Evolutionary conservation across 148 eudicot species (phyloP), one percentile per base, ranked within the genome.

Genomic region (Silene uniflora): DNA sequence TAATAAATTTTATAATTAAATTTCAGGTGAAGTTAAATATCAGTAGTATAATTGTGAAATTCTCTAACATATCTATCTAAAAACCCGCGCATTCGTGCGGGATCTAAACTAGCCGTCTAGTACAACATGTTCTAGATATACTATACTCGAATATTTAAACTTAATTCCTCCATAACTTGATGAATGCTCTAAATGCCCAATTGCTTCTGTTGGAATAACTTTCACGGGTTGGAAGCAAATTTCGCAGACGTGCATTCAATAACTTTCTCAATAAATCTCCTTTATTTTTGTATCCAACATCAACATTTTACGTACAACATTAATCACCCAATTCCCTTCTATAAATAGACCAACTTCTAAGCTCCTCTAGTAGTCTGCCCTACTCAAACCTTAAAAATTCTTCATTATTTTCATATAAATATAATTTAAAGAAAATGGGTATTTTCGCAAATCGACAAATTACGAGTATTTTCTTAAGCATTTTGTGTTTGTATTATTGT

Each of bases 201-300:
- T 79, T 79, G 74, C 78, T 32, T 25, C 67, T 62, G 54, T 70
- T 75, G 55, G 69, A 58, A 46, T 75, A 58, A 70, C 78, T 79
- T 74, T 49, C 82, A 62, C 58, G 69, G 39, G 78, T 79, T 79
- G 67, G 35, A 47, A 74, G 62, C 74, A 61, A 24, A 74, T 61
- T 70, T 63, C 69, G 74, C 75, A 79, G 78, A 44, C 11, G 7
- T 22, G 54, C 71, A 80, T 75, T 80, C 44, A 80, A 60, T 80
- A 64, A 32, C 25, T 60, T 73, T 11, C 35, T 61, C 32, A 52
- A 6, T 39, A 39, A 39, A 6, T 10, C n/a, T 66, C 10, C 56
- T 73, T 12, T 39, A 42, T 59, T 71, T 14, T 19, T 47, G 4
- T 27, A 12, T 29, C 6, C 24, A 18, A 8, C 58, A 17, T 66